These are phyloP conservation scores for Mortierella sp. DNA, from an alignment of 371 early-diverging fungal genomes.

Conservation along the genomic window DNA sequence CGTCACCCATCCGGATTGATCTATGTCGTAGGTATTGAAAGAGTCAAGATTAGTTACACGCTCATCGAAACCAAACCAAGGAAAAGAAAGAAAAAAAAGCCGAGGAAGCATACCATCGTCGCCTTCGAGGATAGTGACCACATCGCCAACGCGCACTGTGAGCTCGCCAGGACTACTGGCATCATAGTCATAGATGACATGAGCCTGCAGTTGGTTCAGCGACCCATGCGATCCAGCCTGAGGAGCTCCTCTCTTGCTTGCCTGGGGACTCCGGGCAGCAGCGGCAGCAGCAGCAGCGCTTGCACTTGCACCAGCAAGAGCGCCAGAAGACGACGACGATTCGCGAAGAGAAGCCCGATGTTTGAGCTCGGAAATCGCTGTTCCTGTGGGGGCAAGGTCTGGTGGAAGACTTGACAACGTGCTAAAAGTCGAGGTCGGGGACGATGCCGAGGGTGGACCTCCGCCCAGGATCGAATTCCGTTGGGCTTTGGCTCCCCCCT, in stretches of 20 bases:
- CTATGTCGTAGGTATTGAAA: constrained; percentile 35
- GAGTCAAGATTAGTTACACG: background rate
- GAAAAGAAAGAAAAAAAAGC: background rate
- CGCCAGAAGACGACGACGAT: background rate
- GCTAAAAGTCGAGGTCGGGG: constrained; percentile 33
- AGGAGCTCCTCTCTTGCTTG: background rate
- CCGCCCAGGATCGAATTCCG: constrained; percentile 51
- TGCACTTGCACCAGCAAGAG: background rate
- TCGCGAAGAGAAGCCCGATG: constrained; percentile 3
- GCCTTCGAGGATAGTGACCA: constrained; percentile 60
- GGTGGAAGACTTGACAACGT: constrained; percentile 32
- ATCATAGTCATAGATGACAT: constrained; percentile 69
- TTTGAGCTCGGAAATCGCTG: constrained; percentile 47
- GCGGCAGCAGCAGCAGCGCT: background rate
- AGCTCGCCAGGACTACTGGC: constrained; percentile 62
- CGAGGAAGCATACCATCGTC: constrained; percentile 59
- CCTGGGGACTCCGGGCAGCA: background rate
- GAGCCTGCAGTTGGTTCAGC: constrained; percentile 45
- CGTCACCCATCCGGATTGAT: constrained; percentile 86
- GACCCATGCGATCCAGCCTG: constrained; percentile 35
- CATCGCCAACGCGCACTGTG: constrained; percentile 64
- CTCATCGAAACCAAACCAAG: background rate
- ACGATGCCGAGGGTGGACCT: constrained; percentile 32
- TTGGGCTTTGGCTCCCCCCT: constrained; percentile 70
- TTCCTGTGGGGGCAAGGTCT: constrained; percentile 28